phyloP scores from a whole-genome alignment of 2,329 filamentous ascomycete species.

The Ophiostoma sp. region DNA sequence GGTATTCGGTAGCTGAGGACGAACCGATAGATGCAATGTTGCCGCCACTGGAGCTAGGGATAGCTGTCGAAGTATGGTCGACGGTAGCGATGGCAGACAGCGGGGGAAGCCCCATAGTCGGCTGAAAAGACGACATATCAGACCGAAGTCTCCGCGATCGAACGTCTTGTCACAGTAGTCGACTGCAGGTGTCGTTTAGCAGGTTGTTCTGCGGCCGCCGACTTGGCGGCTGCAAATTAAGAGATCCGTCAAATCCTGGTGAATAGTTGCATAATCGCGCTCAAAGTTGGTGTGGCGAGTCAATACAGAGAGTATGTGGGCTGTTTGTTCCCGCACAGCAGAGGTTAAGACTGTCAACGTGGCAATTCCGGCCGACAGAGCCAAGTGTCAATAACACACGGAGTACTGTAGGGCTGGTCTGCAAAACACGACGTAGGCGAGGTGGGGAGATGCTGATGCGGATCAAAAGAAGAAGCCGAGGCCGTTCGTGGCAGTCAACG shows the following conservation, averaged over 20 bases:
- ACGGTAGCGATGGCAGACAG: slow-evolving; percentile 28
- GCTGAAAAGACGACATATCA: slow-evolving; percentile 27
- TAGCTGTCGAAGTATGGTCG: slow-evolving; percentile 5
- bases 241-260: slow-evolving; percentile 26
- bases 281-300: background rate
- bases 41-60: background rate
- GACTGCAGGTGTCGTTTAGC: background rate
- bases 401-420: background rate
- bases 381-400: background rate
- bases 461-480: background rate
- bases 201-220: slow-evolving; percentile 21
- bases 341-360: background rate
- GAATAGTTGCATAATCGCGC: slow-evolving; percentile 28
- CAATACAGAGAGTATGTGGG: background rate
- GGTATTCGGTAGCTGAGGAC: slow-evolving; percentile 24
- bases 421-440: background rate
- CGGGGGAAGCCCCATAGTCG: slow-evolving; percentile 27
- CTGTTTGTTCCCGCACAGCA: background rate
- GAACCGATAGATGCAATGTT: background rate
- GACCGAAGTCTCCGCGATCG: background rate
- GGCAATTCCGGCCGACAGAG: background rate
- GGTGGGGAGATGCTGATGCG: background rate
- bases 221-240: slow-evolving; percentile 27
- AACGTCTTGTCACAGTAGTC: too few species aligned
- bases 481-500: background rate